Percentiles rank a stretch among this genome's conserved stretches.
phyloP scores from a whole-genome alignment of 2,329 filamentous ascomycete species.

The Hypoxylon sp. region DNA sequence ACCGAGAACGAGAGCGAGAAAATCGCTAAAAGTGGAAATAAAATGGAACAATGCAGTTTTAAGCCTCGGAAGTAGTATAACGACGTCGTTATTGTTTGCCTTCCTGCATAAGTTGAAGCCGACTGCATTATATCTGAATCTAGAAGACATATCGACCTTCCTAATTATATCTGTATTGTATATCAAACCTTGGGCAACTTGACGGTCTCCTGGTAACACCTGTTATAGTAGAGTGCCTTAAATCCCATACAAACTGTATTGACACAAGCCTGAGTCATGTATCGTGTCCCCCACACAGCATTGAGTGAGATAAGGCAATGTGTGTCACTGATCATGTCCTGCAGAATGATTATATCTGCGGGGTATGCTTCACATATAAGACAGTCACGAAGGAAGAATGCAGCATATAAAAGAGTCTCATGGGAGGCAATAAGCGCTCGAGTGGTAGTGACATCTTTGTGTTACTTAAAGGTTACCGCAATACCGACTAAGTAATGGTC shows the following conservation, averaged over 20 bases:
- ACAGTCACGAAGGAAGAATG: background rate
- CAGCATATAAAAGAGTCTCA: background rate
- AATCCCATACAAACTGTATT: background rate
- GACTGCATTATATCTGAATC: background rate
- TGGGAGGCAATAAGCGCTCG: background rate
- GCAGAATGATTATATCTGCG: background rate
- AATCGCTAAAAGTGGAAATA: background rate
- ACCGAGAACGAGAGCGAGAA: background rate
- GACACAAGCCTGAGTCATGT: background rate
- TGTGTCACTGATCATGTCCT: background rate
- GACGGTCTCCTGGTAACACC: background rate
- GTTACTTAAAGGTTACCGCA: background rate
- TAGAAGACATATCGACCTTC: background rate
- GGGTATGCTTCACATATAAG: slow-evolving; percentile 1
- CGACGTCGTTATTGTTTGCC: background rate
- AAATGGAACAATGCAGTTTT: background rate
- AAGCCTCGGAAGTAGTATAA: background rate
- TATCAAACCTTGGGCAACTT: background rate
- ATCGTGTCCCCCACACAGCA: background rate
- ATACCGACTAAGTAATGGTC: background rate
- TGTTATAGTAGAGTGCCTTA: background rate
- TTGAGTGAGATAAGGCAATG: background rate
- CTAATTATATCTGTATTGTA: background rate
- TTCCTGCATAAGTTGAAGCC: background rate
- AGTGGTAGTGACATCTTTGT: background rate